Evolutionary conservation across 345 rosid genomes (phyloP).

Genomic region (Aquilaria malaccensis): DNA sequence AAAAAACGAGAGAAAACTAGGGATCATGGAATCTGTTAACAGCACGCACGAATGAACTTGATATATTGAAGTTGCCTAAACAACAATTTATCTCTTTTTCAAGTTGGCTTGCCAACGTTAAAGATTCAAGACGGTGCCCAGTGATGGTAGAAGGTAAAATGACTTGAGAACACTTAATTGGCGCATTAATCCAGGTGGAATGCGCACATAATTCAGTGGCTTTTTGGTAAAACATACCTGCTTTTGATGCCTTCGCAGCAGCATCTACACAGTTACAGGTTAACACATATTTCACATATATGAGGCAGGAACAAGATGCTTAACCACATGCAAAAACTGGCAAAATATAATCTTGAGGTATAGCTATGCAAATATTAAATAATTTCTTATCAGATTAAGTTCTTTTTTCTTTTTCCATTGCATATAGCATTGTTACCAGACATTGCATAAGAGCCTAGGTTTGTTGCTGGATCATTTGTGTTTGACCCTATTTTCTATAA

Average conservation of each 20-base stretch:
- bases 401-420: too few species aligned
- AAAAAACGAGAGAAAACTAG: not conserved
- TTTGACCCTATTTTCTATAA: too few species aligned
- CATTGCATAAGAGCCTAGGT: too few species aligned
- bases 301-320: not conserved
- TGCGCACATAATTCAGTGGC: slow-evolving; percentile 43
- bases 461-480: too few species aligned
- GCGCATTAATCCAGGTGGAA: slow-evolving; percentile 73
- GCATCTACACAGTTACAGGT: slow-evolving; percentile 25
- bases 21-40: not conserved
- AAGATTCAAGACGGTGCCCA: slow-evolving; percentile 72
- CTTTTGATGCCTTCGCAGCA: slow-evolving; percentile 26
- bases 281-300: slow-evolving; percentile 7
- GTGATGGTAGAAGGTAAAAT: slow-evolving; percentile 70
- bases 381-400: too few species aligned
- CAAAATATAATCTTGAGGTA: too few species aligned
- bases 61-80: slow-evolving; percentile 34
- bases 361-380: too few species aligned
- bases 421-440: too few species aligned
- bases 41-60: slow-evolving; percentile 56
- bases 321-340: not conserved
- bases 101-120: slow-evolving; percentile 86
- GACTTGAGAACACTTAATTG: slow-evolving; percentile 38
- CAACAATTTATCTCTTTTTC: slow-evolving; percentile 58
- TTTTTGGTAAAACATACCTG: slow-evolving; percentile 25